Base-by-base conservation (phyloP, 2,329 filamentous ascomycete species). In the Pseudohalonectria lignicola region DNA sequence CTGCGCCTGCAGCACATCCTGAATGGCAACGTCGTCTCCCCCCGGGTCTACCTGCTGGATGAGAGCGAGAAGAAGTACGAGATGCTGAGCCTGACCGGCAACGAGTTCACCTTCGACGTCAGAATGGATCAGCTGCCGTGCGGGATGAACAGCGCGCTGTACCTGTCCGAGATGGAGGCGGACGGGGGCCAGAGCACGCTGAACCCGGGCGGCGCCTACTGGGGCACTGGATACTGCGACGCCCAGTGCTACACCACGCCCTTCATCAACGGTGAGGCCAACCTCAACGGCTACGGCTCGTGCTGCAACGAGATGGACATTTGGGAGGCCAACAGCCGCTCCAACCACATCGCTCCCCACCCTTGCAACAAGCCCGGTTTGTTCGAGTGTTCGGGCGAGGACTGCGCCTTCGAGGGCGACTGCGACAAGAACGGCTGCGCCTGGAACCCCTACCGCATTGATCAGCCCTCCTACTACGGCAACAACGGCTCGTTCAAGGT, bases 141-240 rank as follows among this genome's bases (percentile, higher is more conserved):
- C 49, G 77, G 77, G 43, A 57, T 79, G 47, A 80, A 81, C 55
- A 74, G 74, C 39, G 76, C 76, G 12, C 55, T 80, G 26, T 79
- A 80, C 60, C 67, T 80, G 28, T 63, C 70, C 20, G 61, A 66
- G 53, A 67, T 67, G 63, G 66, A 72, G 10, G 59, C 64, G 6
- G 72, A 79, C 48, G 81, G 80, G 47, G 79, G 76, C 23, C 44
- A 65, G 47, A 72, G 68, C 49, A 50, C 63, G 0, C 62, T 56
- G 38, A 76, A 74, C 56, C 64, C 66, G 39, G 75, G 67, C 19
- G 76, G 77, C 41, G 73, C 76, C 3, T 60, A 64, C 37, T 76
- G 74, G 43, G 76, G 76, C 30, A 75, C 71, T 2, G 77, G 77
- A 4, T 80, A 81, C 57, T 81, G 76, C 38, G 73, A 77, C 48